These are phyloP conservation scores for Sporodiniella umbellata DNA, from an alignment of 371 early-diverging fungal genomes.

Conservation along the genomic window DNA sequence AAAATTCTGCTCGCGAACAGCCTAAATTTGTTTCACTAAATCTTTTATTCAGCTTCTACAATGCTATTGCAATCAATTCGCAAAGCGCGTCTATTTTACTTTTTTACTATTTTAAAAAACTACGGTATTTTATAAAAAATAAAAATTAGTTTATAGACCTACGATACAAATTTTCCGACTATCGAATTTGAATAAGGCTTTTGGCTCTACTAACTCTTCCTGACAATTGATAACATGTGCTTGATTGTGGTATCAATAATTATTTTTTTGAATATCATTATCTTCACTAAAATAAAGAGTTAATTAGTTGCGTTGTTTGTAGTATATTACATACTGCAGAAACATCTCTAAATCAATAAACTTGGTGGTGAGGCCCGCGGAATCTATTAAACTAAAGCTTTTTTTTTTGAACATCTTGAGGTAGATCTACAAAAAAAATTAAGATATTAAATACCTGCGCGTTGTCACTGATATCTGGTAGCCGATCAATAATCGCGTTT, in stretches of 20 bases:
- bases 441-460: constrained; percentile 5
- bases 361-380: constrained; percentile 1
- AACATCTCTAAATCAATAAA: constrained; percentile 1
- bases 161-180: background rate
- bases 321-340: background rate
- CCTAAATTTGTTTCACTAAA: no score
- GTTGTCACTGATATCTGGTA: constrained; percentile 1
- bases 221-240: background rate
- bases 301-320: background rate
- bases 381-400: constrained; percentile 2
- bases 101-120: no score
- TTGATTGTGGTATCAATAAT: constrained; percentile 2
- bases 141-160: background rate
- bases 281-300: background rate
- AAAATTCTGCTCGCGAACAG: no score
- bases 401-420: constrained; percentile 3
- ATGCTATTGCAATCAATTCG: no score
- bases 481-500: constrained; percentile 2
- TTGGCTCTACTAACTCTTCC: background rate
- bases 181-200: constrained; percentile 1
- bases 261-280: background rate
- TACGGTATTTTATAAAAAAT: no score
- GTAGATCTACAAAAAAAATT: constrained; percentile 4
- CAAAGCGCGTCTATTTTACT: no score
- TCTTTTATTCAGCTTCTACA: no score